Evolutionary conservation across 192 early-diverging fungal species (phyloP), one percentile per base, ranked within the genome.

Genomic region (Geosiphon pyriformis): DNA sequence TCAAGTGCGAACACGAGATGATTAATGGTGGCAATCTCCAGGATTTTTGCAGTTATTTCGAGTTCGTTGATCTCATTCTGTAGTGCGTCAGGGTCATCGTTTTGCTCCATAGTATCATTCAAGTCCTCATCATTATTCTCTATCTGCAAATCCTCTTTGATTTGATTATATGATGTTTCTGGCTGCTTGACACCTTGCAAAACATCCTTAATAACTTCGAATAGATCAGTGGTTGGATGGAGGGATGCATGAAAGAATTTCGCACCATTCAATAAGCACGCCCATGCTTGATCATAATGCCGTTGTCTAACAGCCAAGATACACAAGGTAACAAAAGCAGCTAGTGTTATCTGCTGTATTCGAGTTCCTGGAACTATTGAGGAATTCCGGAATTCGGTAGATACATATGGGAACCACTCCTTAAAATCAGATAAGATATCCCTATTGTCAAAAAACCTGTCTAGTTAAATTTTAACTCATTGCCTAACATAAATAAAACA

Each of bases 241-340:
- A 59, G 15, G 6, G 58, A 59, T 20, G 27, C 27, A 22, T 59
- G 31, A 29, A 59, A 59, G 30, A 59, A 59, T n/a, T 30, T 59
- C n/a, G 31, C 47, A 29, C 23, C 11, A 26, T 63, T 55, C 11
- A 42, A 58, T 12, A 69, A 31, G 15, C 69, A 65, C 15, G 50
- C 49, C 72, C 76, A 78, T 12, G 70, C 67, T 58, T 70, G 71
- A 17, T 77, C 76, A 65, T 71, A 77, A 22, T 74, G 65, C 12
- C 67, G 50, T 33, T 71, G 65, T 30, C 70, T 65, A 22, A 72
- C 27, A 1, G 69, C 61, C 8, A 71, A 47, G 30, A 77, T 22
- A 30, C 64, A 59, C 8, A 69, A 49, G 17, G 73, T 57, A 3
- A 74, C 37, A 47, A 68, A 74, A 3, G 68, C 55, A 22, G 69